Evolutionary conservation across 208 protist genomes (phyloP).

Genomic region (Acanthamoeba polyphaga): DNA sequence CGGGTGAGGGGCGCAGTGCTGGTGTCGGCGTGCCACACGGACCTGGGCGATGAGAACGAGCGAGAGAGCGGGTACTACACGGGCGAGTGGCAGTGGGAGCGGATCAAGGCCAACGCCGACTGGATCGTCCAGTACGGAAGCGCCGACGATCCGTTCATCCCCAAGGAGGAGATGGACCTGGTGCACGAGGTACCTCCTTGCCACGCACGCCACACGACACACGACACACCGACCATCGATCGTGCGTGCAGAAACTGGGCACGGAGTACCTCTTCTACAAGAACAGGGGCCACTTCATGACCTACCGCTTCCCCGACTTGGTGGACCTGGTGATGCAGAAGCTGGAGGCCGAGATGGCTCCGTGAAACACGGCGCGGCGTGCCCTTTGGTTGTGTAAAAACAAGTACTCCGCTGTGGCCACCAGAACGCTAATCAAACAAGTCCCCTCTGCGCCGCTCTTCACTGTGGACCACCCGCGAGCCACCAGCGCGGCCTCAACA

Average conservation of each 20-base stretch:
- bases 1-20: constrained; percentile 6
- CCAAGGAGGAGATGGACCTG: neutral
- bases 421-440: too few species aligned
- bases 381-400: too few species aligned
- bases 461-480: too few species aligned
- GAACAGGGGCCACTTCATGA: constrained; percentile 29
- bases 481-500: too few species aligned
- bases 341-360: neutral
- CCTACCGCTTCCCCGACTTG: neutral
- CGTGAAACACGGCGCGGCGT: too few species aligned
- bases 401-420: too few species aligned
- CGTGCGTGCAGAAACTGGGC: neutral
- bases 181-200: neutral
- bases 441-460: too few species aligned
- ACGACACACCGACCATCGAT: neutral
- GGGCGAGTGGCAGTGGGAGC: constrained; percentile 38
- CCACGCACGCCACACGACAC: neutral
- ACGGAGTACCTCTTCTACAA: constrained; percentile 27
- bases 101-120: neutral
- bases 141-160: constrained; percentile 16
- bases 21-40: constrained; percentile 28
- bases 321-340: constrained; percentile 14
- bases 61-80: constrained; percentile 51
- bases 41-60: constrained; percentile 12
- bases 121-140: constrained; percentile 28